Evolutionary conservation across 306 rosid species (phyloP).

Genomic region (Trifolium fragiferum): DNA sequence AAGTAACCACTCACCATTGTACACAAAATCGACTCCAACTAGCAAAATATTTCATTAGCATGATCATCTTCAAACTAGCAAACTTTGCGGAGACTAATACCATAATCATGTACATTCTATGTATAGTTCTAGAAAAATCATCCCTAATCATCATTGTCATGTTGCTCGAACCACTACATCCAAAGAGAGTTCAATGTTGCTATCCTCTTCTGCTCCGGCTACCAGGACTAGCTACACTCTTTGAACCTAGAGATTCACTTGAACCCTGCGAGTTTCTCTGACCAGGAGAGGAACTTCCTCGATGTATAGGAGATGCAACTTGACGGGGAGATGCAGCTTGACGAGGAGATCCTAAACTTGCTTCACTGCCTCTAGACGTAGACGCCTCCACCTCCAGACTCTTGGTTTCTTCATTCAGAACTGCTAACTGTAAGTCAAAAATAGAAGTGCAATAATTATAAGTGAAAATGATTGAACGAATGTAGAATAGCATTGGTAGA

Average conservation of each 20-base stretch:
- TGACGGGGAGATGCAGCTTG: slow-evolving; percentile 62
- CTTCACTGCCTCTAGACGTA: slow-evolving; percentile 58
- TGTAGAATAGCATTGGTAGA: slow-evolving; percentile 9
- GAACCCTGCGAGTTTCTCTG: slow-evolving; percentile 19
- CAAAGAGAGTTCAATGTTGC: slow-evolving; percentile 27
- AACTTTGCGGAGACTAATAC: slow-evolving; percentile 38
- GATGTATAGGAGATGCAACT: slow-evolving; percentile 53
- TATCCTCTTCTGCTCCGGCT: slow-evolving; percentile 76
- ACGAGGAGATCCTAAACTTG: slow-evolving; percentile 67
- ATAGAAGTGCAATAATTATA: slow-evolving; percentile 27
- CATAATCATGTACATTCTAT: slow-evolving; percentile 51
- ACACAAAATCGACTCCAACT: slow-evolving; percentile 36
- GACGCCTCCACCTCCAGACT: slow-evolving; percentile 60
- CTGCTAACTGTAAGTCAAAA: slow-evolving; percentile 56
- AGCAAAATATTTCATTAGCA: slow-evolving; percentile 36
- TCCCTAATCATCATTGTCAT: slow-evolving; percentile 31
- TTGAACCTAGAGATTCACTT: slow-evolving; percentile 45
- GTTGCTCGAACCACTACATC: slow-evolving; percentile 42
- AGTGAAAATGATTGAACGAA: slow-evolving; percentile 31
- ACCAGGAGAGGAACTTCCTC: slow-evolving; percentile 56
- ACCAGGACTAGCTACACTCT: slow-evolving; percentile 58
- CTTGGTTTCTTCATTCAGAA: slow-evolving; percentile 72
- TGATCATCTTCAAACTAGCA: slow-evolving; percentile 42
- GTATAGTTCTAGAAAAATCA: slow-evolving; percentile 41
- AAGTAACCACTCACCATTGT: slow-evolving; percentile 32